Evolutionary conservation across 2,329 filamentous ascomycete genomes (phyloP).

Genomic region (Beauveria brongniartii): DNA sequence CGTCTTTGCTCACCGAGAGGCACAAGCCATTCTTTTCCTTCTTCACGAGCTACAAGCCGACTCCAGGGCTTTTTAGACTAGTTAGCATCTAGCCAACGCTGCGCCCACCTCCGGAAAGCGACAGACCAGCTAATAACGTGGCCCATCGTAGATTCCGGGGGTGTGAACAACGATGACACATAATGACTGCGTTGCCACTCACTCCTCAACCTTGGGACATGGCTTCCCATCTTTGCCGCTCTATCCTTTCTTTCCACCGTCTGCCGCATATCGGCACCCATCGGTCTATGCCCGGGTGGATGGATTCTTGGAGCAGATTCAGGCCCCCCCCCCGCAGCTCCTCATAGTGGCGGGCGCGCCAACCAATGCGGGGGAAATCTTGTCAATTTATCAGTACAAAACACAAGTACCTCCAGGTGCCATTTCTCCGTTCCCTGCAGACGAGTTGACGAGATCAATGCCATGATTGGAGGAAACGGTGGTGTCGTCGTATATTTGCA

Average conservation of each 20-base stretch:
- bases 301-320: background rate
- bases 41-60: background rate
- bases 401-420: background rate
- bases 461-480: background rate
- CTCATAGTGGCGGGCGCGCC: background rate
- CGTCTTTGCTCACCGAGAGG: background rate
- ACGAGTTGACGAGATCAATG: background rate
- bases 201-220: background rate
- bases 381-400: background rate
- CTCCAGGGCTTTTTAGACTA: background rate
- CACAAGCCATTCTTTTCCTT: background rate
- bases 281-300: conserved; percentile 9
- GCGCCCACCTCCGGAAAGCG: background rate
- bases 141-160: background rate
- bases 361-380: background rate
- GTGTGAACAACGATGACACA: background rate
- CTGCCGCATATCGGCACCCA: conserved; percentile 1
- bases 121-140: background rate
- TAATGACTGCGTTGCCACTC: conserved; percentile 4
- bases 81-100: background rate
- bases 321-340: background rate
- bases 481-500: background rate
- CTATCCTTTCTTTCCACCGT: background rate
- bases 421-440: background rate
- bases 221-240: background rate